Base-by-base conservation (phyloP, 1,139 yeast genomes). In the Geotrichum carabidarum region DNA sequence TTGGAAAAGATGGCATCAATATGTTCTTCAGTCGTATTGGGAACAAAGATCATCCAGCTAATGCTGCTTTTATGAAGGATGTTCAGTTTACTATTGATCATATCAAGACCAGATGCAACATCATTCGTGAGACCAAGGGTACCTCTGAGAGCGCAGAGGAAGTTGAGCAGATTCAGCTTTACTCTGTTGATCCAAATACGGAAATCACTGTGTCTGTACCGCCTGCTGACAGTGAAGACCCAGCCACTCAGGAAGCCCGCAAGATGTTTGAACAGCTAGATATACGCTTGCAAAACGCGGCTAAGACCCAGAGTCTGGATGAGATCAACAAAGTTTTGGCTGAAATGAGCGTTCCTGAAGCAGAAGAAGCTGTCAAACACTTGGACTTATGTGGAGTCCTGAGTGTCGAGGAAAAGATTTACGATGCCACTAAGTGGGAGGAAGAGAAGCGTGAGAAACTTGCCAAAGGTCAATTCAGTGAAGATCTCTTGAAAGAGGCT, bases 241-340 rank as follows among this genome's bases (percentile, higher is more conserved):
- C 64, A 7, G 75, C 76, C 53, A 86, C 82, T 48, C 66, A 76
- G 1, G 71, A 70, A 42, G 81, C 81, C 55, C 82, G 79, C 64
- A 56, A 47, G 11, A 57, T 62, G 32, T 65, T 58, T 56, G 65
- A 62, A 18, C 18, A 35, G 37, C 56, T 56, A 58, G 84, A 93
- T 1, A 64, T 70, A 4, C 78, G 77, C 15, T 82, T 93, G 81
- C 89, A 83, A 69, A 74, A 70, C 7, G 99, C 99, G 0, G 77
- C 91, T n/a, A 75, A 76, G 63, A 79, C 94, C 0, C 80, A 79
- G 50, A 76, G 81, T 11, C 75, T 93, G 57, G 96, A 88, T 59
- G 84, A 80, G 59, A 90, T 93, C 56, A 93, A 93, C 71, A 79
- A 82, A 61, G 93, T 88, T 1, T 86, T 93, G 67, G 95, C 86